Base-by-base conservation (phyloP, 495 filamentous ascomycete species). In the Durotheca rogersii region DNA sequence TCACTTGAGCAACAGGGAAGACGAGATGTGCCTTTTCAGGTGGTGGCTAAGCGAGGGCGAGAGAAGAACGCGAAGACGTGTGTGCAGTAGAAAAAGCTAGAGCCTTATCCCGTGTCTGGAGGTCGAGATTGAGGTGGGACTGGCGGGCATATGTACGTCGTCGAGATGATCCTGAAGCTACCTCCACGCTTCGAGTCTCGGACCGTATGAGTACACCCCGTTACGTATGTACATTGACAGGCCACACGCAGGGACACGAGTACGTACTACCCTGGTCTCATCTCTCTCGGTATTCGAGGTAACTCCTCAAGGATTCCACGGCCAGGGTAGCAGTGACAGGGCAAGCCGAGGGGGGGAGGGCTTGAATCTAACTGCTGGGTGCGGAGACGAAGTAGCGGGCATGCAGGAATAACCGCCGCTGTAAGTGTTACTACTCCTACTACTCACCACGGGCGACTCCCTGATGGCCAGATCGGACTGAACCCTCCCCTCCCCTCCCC, bases 11-110 rank as follows among this genome's bases (percentile, higher is more conserved):
- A 36, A 39, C n/a, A 47, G 47, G 21, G 38, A 46, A 35, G 30
- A 38, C 12, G 51, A 40, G 57, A 63, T 58, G 52, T 65, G 59
- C 56, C 53, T 62, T 65, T n/a, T 43, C 27, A 41, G 56, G 54
- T 58, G 39, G 25, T 49, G 53, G 11, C 59, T 47, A 49, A 51
- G 52, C 33, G 56, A 30, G 52, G 43, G 50, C 46, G 51, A 51
- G 30, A 50, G 50, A 45, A 45, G 53, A 51, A 60, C 45, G 55
- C 14, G 48, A 53, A 50, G 53, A 55, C 51, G 43, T 62, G 51
- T 65, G 9, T 27, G 23, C 9, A 62, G 62, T 65, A 65, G 51
- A 51, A 44, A 60, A 45, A 48, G 42, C 31, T 42, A 30, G 51
- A 60, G 62, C 62, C 62, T 62, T 51, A 59, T 40, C 40, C 9